Evolutionary conservation across 75 land plant genomes (phyloP).

Genomic region (Selaginella tamariscina): DNA sequence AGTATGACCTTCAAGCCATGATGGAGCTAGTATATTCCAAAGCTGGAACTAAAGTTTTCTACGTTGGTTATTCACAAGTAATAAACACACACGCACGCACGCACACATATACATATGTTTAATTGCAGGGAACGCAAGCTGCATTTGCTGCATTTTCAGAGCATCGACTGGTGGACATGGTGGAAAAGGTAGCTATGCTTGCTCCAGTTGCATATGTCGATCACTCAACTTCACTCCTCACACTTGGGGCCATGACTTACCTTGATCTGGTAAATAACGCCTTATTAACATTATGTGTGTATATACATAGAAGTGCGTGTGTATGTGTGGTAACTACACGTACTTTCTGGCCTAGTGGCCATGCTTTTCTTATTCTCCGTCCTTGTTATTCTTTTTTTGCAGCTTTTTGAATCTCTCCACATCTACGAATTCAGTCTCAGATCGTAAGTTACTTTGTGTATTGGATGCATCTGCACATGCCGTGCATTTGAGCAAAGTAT

Average conservation of each 20-base stretch:
- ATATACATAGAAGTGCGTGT: not conserved
- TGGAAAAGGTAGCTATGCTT: conserved; percentile 2
- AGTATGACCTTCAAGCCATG: not conserved
- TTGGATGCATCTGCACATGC: too few relatives aligned
- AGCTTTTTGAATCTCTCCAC: not conserved
- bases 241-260: not conserved
- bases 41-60: not conserved
- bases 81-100: too few relatives aligned
- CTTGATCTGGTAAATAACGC: conserved; percentile 6
- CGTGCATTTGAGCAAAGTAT: too few relatives aligned
- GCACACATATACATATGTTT: too few relatives aligned
- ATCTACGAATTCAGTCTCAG: conserved; percentile 7
- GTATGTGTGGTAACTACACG: not conserved
- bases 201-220: conserved; percentile 9
- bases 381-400: conserved; percentile 1
- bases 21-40: not conserved
- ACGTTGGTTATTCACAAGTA: conserved; percentile 9
- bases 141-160: conserved; percentile 8
- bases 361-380: not conserved
- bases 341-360: too few relatives aligned
- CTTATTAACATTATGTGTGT: not conserved
- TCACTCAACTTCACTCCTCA: not conserved
- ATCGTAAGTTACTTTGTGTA: not conserved
- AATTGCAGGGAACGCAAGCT: not conserved
- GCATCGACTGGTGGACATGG: not conserved